Percentiles rank a stretch among this genome's conserved stretches.
Evolutionary conservation across 306 rosid genomes (phyloP).

Genomic region (Begonia peltatifolia): DNA sequence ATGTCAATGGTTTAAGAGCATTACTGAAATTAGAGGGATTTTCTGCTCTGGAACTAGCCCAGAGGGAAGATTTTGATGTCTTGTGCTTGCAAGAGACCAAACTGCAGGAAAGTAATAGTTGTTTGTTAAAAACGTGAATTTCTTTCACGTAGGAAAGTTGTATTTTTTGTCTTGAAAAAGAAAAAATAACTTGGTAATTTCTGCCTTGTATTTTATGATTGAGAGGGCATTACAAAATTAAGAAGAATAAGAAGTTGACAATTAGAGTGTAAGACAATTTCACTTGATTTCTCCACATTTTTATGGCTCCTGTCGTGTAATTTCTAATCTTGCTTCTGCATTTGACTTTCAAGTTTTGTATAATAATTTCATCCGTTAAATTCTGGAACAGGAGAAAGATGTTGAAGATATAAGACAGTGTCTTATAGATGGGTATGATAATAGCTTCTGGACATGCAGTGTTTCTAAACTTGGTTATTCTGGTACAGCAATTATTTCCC

Average conservation of each 20-base stretch:
- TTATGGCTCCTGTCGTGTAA: neutral
- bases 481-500: constrained; percentile 85
- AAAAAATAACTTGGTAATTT: no score
- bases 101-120: constrained; percentile 50
- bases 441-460: constrained; percentile 91
- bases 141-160: no score
- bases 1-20: constrained; percentile 90
- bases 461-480: constrained; percentile 86
- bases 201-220: neutral
- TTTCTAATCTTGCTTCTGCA: neutral
- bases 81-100: constrained; percentile 95
- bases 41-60: constrained; percentile 64
- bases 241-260: neutral
- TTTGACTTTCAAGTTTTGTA: neutral
- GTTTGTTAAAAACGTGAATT: neutral
- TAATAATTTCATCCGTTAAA: neutral
- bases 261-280: neutral
- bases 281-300: neutral
- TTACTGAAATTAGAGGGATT: constrained; percentile 65
- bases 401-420: constrained; percentile 29
- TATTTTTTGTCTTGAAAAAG: no score
- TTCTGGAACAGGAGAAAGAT: constrained; percentile 70
- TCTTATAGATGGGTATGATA: constrained; percentile 62
- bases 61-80: constrained; percentile 78
- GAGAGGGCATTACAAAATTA: neutral